Base-by-base conservation (phyloP, 495 filamentous ascomycete genomes). In the Melanomma pulvis-pyrius region DNA sequence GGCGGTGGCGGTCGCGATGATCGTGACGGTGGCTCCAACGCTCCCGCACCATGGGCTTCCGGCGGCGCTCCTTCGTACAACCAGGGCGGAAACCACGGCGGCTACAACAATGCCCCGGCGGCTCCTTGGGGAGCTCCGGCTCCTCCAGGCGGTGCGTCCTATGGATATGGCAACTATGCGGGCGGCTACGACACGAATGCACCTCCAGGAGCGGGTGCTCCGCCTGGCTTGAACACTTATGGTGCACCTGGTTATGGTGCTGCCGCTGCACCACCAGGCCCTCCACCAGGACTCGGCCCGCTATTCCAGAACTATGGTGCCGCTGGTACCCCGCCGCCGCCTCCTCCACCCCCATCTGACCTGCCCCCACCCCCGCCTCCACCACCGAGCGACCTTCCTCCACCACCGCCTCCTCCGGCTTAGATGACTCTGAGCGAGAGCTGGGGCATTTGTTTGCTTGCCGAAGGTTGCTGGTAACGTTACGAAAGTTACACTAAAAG, bases 331-430 rank as follows among this genome's bases (percentile, higher is more conserved):
- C 71, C 73, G 29, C 74, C 74, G 12, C 74, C 74, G 13, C 74
- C 74, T 21, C 88, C 81, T 50, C 51, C 30, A 34, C 6, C 55
- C 19, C 55, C n/a, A 53, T 49, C 13, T 13, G 57, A 22, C 19
- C 29, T 36, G 22, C 22, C 32, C 17, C 44, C 30, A 65, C 49
- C 84, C 34, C 90, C 90, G 48, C 90, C 90, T 0, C 90, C 88
- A 52, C 82, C 89, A 59, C 90, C 90, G 4, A 87, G 84, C 74
- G 90, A 93, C 65, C 83, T 87, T 73, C 84, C 84, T 65, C 88
- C 89, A 36, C 67, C 67, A 9, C 67, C 67, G 2, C 63, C 63
- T 7, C 66, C 65, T 28, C 66, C 66, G 24, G 60, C 66, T 53
- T 68, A 68, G 51, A 48, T 13, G 25, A 22, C 3, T 29, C 29